phyloP scores from a whole-genome alignment of 2,329 filamentous ascomycete genomes.

The Cercospora zeina region DNA sequence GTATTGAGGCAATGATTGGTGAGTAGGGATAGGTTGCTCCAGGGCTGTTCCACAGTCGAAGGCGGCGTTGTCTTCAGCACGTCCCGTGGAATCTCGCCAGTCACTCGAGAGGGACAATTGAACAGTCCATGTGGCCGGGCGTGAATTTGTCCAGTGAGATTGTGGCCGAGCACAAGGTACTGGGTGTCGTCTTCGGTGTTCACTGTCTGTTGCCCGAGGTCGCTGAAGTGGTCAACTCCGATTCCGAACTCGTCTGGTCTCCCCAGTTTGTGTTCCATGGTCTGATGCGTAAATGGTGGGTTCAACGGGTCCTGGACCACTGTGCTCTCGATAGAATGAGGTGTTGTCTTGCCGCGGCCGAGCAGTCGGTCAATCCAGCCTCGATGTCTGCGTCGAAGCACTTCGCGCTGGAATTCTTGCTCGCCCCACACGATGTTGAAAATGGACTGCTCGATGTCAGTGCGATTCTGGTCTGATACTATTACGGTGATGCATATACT shows the following conservation, averaged over 20 bases:
- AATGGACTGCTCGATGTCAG: slow-evolving; percentile 31
- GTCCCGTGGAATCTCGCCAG: slow-evolving; percentile 26
- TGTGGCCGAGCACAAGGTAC: slow-evolving; percentile 20
- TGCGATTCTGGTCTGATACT: not conserved
- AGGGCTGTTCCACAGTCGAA: slow-evolving; percentile 19
- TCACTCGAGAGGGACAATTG: slow-evolving; percentile 18
- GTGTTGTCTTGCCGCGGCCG: slow-evolving; percentile 17
- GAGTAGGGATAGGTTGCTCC: slow-evolving; percentile 28
- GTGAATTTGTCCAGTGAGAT: slow-evolving; percentile 22
- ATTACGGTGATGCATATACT: not conserved
- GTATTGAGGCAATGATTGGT: slow-evolving; percentile 33
- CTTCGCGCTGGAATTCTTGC: slow-evolving; percentile 37
- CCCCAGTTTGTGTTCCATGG: slow-evolving; percentile 44
- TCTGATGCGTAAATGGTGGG: slow-evolving; percentile 26
- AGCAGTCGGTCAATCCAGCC: slow-evolving; percentile 15
- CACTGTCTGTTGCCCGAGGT: slow-evolving; percentile 33
- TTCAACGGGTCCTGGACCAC: slow-evolving; percentile 26
- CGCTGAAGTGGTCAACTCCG: slow-evolving; percentile 35
- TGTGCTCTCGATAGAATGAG: slow-evolving; percentile 27
- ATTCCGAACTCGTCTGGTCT: slow-evolving; percentile 41
- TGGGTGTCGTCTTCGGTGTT: slow-evolving; percentile 28
- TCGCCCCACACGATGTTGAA: slow-evolving; percentile 36
- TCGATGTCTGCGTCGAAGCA: slow-evolving; percentile 32
- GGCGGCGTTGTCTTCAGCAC: slow-evolving; percentile 24
- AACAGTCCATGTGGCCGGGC: slow-evolving; percentile 17